These are phyloP conservation scores for Aspergillus felis DNA, from an alignment of 2,329 filamentous ascomycete species.

Conservation along the genomic window DNA sequence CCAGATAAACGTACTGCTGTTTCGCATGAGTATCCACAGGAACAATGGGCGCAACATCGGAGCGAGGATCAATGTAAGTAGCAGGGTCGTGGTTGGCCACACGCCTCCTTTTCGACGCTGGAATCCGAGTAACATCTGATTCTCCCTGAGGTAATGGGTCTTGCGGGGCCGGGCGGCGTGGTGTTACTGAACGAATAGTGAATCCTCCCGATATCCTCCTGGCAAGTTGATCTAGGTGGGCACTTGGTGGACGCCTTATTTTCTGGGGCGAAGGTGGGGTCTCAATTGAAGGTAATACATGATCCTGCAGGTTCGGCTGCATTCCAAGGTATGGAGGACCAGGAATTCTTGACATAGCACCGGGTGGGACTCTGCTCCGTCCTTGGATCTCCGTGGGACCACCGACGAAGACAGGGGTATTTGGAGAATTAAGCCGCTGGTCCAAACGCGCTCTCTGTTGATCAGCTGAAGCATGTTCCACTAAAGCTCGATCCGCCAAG, in stretches of 20 bases:
- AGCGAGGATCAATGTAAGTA: conserved; percentile 9
- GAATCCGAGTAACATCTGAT: conserved; percentile 23
- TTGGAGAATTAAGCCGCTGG: conserved; percentile 15
- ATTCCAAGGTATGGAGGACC: conserved; percentile 13
- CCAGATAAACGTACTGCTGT: conserved; percentile 15
- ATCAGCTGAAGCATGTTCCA: conserved; percentile 17
- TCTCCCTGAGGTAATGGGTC: conserved; percentile 17
- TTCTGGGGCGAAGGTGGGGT: conserved; percentile 18
- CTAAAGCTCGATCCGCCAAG: conserved; percentile 17
- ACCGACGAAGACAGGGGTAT: conserved; percentile 31
- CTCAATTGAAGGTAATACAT: conserved; percentile 37
- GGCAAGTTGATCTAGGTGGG: conserved; percentile 24
- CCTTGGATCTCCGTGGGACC: conserved; percentile 22
- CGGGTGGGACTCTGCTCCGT: conserved; percentile 13
- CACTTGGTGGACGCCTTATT: conserved; percentile 19
- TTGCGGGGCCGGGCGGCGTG: conserved; percentile 19
- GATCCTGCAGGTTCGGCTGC: conserved; percentile 23
- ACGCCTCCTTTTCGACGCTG: conserved; percentile 32
- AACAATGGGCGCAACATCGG: conserved; percentile 9
- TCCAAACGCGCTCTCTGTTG: conserved; percentile 16
- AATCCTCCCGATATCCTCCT: conserved; percentile 26
- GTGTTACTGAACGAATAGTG: conserved; percentile 28
- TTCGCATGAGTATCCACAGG: conserved; percentile 14
- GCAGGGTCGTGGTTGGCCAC: conserved; percentile 23
- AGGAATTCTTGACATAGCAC: conserved; percentile 13